Percentiles rank a stretch among this genome's conserved stretches.
These are phyloP conservation scores for Solanum megistacrolobum DNA, from an alignment of 257 asterid genomes.

Conservation along the genomic window DNA sequence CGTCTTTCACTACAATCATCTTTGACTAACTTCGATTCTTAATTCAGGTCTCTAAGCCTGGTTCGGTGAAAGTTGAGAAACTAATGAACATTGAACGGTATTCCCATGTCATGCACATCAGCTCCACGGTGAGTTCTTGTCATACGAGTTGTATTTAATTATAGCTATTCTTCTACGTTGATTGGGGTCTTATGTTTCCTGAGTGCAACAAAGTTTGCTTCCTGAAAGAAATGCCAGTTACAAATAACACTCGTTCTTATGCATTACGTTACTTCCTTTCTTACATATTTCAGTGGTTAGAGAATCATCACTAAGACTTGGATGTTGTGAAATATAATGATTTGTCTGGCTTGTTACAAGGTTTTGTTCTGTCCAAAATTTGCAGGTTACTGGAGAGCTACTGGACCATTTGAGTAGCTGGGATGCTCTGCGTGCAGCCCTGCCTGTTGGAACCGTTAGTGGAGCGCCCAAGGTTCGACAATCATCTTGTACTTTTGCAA, in stretches of 20 bases:
- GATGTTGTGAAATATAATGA: background rate
- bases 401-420: slow-evolving; percentile 69
- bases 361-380: background rate
- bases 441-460: slow-evolving; percentile 99
- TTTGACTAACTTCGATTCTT: background rate
- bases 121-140: slow-evolving; percentile 71
- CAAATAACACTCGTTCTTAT: background rate
- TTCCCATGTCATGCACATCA: slow-evolving; percentile 99
- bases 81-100: slow-evolving; percentile 94
- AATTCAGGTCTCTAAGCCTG: slow-evolving; percentile 81
- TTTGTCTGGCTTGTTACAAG: background rate
- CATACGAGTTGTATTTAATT: background rate
- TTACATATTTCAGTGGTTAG: background rate
- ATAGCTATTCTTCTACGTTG: background rate
- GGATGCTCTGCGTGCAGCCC: slow-evolving; percentile 95
- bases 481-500: slow-evolving; percentile 3
- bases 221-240: background rate
- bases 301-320: background rate
- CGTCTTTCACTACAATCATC: background rate
- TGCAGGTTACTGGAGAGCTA: slow-evolving; percentile 84
- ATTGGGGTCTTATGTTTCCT: background rate
- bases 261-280: background rate
- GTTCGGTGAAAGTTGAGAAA: slow-evolving; percentile 90
- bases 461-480: slow-evolving; percentile 95
- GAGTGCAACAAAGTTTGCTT: background rate